Evolutionary conservation across 148 eudicot species (phyloP), one percentile per base, ranked within the genome.

Genomic region (Cornus florida): DNA sequence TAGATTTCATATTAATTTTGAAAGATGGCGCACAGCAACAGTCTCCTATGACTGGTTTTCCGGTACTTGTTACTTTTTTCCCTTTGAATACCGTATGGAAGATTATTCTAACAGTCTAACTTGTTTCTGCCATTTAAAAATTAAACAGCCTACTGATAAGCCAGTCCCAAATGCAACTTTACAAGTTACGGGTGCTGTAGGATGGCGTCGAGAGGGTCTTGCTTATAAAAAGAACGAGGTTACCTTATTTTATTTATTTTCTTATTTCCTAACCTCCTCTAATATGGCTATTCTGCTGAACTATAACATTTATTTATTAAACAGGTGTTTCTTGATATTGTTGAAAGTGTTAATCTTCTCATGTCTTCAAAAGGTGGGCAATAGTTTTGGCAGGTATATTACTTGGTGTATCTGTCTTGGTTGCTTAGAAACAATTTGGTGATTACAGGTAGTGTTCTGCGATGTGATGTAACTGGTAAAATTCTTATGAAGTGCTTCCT

Each of bases 111-210:
- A 81, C 77, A 38, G 69, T 46, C 67, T 88, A 70, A 81, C 77
- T 53, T 78, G 28, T 72, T 67, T 70, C 48, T 79, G 73, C 77
- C 39, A 70, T 76, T 33, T 79, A 68, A 79, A 48, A 60, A 74
- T 20, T 17, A 62, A 77, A 69, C 72, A 96, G 99, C 89, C 97
- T 82, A 76, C 89, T 69, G 98, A 96, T 84, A 96, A 92, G 83
- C 98, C 98, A 68, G 97, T 94, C 73, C 98, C 99, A n/a, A 96
- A 96, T 88, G 99, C 99, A 71, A 96, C 99, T 38, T 83, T 96
- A 77, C 99, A 96, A 94, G 99, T 96, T 72, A 96, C 99, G 46
- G 99, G 99, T 72, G 99, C 99, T 83, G 98, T 96, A 76, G 99
- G 99, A 39, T 96, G 99, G 99, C 91, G 99, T 72, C 81, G 98